Evolutionary conservation across 176 grass and related monocot species (phyloP), one percentile per base, ranked within the genome.

Genomic region (Carex cristatella): DNA sequence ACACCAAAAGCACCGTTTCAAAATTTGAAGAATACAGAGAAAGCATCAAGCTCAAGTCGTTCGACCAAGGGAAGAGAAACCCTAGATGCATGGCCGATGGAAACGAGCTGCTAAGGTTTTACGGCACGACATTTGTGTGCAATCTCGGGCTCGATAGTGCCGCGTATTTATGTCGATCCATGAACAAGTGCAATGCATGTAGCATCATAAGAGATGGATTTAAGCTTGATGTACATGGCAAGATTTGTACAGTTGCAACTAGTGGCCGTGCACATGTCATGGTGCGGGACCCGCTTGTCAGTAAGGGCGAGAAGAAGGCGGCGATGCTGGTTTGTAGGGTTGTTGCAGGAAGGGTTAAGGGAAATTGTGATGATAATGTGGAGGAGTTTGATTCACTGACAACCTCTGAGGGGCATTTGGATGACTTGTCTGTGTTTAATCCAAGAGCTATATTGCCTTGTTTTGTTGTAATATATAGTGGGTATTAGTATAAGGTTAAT

Each of bases 321-420:
- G 96, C 91, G 0, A 99, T 94, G 93, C 79, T 99, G 56, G 88
- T 99, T 9, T 95, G 97, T 85, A 92, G 93, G 66, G 97, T 99
- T 53, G 88, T 96, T 60, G 93, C 97, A n/a, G 97, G 97, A 33
- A 94, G 88, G 31, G 90, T 99, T 30, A 92, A 90, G 87, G 89
- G 64, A 86, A 48, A 35, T 86, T 31, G 46, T 62, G 88, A 69
- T 64, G 71, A 55, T 23, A 23, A 23, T 62, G n/a, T 31, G 8
- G 87, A 88, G 11, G 87, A 92, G 13, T 67, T n/a, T 77, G 91
- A 91, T 72, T 91, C 89, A 3, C 48, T 81, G 71, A 89, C 81
- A 71, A 54, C 42, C 81, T 83, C 84, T 2, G 87, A 85, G 57
- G 89, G 71, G 49, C 11, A 95, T 86, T 85, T 94, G 32, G 93